A percentile compares a stretch with the other conserved stretches of the same genome.
phyloP scores from a whole-genome alignment of 169 alveolate genomes.

The Theileria equi region DNA sequence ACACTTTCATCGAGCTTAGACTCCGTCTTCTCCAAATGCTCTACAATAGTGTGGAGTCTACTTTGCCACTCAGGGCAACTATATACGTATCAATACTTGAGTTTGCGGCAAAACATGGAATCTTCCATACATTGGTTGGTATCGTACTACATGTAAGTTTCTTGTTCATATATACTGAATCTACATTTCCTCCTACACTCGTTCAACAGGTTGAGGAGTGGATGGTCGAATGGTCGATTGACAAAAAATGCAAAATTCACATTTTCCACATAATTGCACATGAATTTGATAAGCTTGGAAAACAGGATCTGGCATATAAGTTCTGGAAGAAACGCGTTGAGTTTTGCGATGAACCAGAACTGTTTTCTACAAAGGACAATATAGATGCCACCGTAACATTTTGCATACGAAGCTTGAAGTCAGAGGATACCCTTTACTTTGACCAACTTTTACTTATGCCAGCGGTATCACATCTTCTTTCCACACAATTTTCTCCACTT shows the following conservation, averaged over 20 bases:
- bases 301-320: slow-evolving; percentile 31
- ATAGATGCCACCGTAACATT: slow-evolving; percentile 62
- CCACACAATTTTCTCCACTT: slow-evolving; percentile 38
- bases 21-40: slow-evolving; percentile 67
- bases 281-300: slow-evolving; percentile 65
- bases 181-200: not conserved
- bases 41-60: slow-evolving; percentile 67
- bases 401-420: slow-evolving; percentile 56
- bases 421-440: slow-evolving; percentile 64
- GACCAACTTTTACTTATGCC: slow-evolving; percentile 60
- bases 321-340: slow-evolving; percentile 47
- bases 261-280: slow-evolving; percentile 66
- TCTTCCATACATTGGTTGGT: slow-evolving; percentile 63
- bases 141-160: slow-evolving; percentile 42
- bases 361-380: slow-evolving; percentile 32
- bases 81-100: slow-evolving; percentile 66
- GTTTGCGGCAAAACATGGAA: slow-evolving; percentile 67
- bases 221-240: slow-evolving; percentile 69
- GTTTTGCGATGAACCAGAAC: slow-evolving; percentile 26
- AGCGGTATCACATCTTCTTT: slow-evolving; percentile 56
- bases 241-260: slow-evolving; percentile 51
- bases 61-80: slow-evolving; percentile 64
- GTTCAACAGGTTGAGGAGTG: slow-evolving; percentile 59
- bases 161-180: not conserved
- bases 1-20: slow-evolving; percentile 63